phyloP scores from a whole-genome alignment of 768 basidiomycete species.

The Amyloporia xantha region DNA sequence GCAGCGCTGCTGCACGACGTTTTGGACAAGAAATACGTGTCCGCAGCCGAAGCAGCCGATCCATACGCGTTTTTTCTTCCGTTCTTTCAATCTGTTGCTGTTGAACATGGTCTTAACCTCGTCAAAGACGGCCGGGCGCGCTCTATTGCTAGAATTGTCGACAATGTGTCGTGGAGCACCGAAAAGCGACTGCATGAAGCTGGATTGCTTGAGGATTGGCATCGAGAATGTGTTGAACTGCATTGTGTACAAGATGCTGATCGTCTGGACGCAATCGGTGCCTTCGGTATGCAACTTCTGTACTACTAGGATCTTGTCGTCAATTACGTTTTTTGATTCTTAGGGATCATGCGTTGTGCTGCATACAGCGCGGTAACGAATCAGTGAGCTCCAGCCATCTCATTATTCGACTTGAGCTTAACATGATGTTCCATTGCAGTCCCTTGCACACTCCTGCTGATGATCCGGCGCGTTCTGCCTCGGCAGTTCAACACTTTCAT shows the following conservation, averaged over 20 bases:
- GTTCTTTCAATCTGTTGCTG: conserved; percentile 41
- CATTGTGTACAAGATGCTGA: conserved; percentile 62
- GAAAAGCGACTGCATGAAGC: conserved; percentile 60
- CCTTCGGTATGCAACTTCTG: conserved; percentile 40
- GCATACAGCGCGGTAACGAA: conserved; percentile 37
- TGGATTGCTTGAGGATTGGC: conserved; percentile 59
- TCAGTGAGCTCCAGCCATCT: conserved; percentile 21
- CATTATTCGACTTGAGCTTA: too few species aligned
- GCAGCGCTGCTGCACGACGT: conserved; percentile 88
- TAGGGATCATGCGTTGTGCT: conserved; percentile 41
- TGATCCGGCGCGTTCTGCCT: conserved; percentile 36
- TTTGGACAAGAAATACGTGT: conserved; percentile 79
- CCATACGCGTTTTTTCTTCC: conserved; percentile 63
- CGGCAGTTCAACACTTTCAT: conserved; percentile 77
- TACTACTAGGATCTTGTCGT: neutral
- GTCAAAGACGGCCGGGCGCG: conserved; percentile 54
- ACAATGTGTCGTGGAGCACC: conserved; percentile 81
- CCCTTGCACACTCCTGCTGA: conserved; percentile 40
- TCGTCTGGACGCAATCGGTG: conserved; percentile 46
- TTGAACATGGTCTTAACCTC: conserved; percentile 44
- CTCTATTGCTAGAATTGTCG: conserved; percentile 53
- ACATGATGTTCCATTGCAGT: conserved; percentile 17
- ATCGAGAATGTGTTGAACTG: conserved; percentile 63
- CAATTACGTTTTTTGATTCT: too few species aligned
- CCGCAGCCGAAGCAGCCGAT: conserved; percentile 44